Evolutionary conservation across 1,139 yeast genomes (phyloP).

Genomic region (Suhomyces atakaporum): DNA sequence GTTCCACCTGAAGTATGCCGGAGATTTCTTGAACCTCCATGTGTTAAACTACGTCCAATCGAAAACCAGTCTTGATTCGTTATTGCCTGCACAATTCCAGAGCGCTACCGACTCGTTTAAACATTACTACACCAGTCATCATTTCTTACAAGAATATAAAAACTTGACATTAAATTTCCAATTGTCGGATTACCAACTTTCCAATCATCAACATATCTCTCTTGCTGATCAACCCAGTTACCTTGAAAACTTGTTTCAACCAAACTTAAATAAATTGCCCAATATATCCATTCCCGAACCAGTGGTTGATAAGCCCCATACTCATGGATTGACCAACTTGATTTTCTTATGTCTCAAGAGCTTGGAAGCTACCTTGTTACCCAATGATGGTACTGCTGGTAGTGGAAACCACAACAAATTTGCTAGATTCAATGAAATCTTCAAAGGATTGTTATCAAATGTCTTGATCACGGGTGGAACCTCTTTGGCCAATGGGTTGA

Average conservation of each 20-base stretch:
- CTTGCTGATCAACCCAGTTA: slow-evolving; percentile 40
- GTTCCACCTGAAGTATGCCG: slow-evolving; percentile 63
- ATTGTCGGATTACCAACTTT: slow-evolving; percentile 47
- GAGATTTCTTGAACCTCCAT: slow-evolving; percentile 66
- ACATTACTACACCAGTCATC: slow-evolving; percentile 44
- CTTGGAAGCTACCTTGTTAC: slow-evolving; percentile 35
- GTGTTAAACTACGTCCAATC: slow-evolving; percentile 41
- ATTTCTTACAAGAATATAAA: slow-evolving; percentile 52
- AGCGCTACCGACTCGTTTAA: slow-evolving; percentile 47
- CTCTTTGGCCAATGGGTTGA: slow-evolving; percentile 60
- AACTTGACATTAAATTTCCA: slow-evolving; percentile 21
- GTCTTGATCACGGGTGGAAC: slow-evolving; percentile 69
- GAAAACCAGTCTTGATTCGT: slow-evolving; percentile 29
- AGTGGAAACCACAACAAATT: slow-evolving; percentile 28
- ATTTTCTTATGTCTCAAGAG: slow-evolving; percentile 45
- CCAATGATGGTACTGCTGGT: slow-evolving; percentile 24
- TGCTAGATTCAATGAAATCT: slow-evolving; percentile 43
- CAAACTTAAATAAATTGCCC: slow-evolving; percentile 37
- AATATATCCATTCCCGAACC: slow-evolving; percentile 36
- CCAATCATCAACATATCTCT: slow-evolving; percentile 42
- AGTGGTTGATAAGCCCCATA: slow-evolving; percentile 38
- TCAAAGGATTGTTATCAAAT: slow-evolving; percentile 51
- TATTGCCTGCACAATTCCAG: slow-evolving; percentile 30
- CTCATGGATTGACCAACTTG: slow-evolving; percentile 51
- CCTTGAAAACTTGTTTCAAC: slow-evolving; percentile 58